A percentile compares a stretch with the other conserved stretches of the same genome.
phyloP scores from a whole-genome alignment of 1,284 basidiomycete species.

The Trametes versicolor region DNA sequence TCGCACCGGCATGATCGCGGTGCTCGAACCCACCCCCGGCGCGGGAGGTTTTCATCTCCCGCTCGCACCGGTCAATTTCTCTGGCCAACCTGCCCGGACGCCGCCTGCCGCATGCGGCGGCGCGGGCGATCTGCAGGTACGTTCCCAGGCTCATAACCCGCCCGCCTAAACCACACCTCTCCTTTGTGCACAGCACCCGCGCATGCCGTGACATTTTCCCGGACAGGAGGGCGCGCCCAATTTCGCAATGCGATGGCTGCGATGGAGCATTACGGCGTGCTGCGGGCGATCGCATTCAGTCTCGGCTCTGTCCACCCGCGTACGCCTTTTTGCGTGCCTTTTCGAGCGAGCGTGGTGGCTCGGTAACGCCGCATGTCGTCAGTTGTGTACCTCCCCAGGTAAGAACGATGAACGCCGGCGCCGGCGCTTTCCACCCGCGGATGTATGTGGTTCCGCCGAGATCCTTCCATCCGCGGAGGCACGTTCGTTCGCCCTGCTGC shows the following conservation, averaged over 20 bases:
- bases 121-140: conserved; percentile 31
- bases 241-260: neutral
- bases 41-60: conserved; percentile 19
- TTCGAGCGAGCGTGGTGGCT: neutral
- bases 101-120: conserved; percentile 8
- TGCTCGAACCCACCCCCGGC: conserved; percentile 4
- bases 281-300: conserved; percentile 20
- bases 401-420: conserved; percentile 1
- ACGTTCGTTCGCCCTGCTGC: conserved; percentile 1
- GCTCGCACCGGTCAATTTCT: conserved; percentile 27
- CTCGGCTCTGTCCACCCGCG: neutral
- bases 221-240: neutral
- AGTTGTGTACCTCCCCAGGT: neutral
- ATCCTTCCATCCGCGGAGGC: conserved; percentile 3
- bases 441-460: conserved; percentile 5
- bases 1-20: neutral
- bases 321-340: too few relatives aligned
- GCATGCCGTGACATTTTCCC: neutral
- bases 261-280: conserved; percentile 15
- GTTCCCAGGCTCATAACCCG: conserved; percentile 25
- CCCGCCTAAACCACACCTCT: conserved; percentile 1
- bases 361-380: neutral
- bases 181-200: neutral
- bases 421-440: neutral
- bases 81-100: neutral